phyloP scores from a whole-genome alignment of 2,329 filamentous ascomycete species.

The Pyricularia grisea region DNA sequence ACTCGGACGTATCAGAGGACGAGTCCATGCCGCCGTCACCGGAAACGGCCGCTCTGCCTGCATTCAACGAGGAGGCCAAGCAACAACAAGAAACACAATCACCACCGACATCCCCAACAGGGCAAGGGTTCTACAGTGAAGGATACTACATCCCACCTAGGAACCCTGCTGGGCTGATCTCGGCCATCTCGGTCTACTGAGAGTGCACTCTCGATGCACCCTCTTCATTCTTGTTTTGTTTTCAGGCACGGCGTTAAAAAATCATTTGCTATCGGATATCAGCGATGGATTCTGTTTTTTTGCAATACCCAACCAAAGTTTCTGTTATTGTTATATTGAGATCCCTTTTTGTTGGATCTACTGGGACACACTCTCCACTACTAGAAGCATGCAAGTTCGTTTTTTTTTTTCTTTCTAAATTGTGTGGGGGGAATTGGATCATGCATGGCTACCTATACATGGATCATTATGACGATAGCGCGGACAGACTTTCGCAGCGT shows the following conservation, averaged over 20 bases:
- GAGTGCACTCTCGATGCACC: not conserved
- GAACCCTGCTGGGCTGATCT: constrained; percentile 40
- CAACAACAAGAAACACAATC: constrained; percentile 24
- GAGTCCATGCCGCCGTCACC: constrained; percentile 66
- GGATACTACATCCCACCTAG: constrained; percentile 44
- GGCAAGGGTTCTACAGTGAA: constrained; percentile 37
- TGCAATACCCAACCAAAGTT: not conserved
- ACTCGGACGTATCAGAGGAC: constrained; percentile 64
- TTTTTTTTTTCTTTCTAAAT: too few relatives aligned
- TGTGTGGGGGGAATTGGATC: not conserved
- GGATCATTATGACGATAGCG: not conserved
- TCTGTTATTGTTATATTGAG: not conserved
- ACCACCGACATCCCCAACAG: constrained; percentile 16
- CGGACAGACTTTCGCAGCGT: not conserved
- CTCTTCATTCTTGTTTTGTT: not conserved
- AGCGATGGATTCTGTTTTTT: constrained; percentile 1
- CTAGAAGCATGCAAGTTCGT: not conserved
- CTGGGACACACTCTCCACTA: not conserved
- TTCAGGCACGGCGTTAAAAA: constrained; percentile 2
- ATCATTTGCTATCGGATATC: not conserved
- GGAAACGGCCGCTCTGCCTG: constrained; percentile 43
- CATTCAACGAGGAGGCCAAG: constrained; percentile 43
- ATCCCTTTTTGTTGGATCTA: not conserved
- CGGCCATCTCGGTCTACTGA: constrained; percentile 48
- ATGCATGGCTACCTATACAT: not conserved